A percentile compares a stretch with the other conserved stretches of the same genome.
phyloP scores from a whole-genome alignment of 441 rosid genomes.

The Daphne laureola region DNA sequence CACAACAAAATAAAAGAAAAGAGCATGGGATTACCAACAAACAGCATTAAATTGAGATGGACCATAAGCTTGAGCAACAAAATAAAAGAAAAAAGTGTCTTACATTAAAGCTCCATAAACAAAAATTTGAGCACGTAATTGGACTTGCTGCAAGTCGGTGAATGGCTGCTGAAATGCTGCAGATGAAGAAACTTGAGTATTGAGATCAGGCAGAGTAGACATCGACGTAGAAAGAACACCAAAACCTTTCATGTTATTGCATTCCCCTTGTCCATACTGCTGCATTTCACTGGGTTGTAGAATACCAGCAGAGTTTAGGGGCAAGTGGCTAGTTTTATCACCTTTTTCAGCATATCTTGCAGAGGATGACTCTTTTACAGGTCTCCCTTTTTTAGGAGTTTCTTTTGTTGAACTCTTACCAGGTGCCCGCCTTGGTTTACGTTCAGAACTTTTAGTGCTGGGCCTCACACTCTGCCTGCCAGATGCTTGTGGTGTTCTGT shows the following conservation, averaged over 20 bases:
- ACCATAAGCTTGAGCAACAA: not conserved
- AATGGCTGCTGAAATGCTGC: slow-evolving; percentile 81
- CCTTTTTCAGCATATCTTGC: slow-evolving; percentile 39
- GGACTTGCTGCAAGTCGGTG: slow-evolving; percentile 96
- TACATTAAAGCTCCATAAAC: slow-evolving; percentile 97
- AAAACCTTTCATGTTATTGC: slow-evolving; percentile 38
- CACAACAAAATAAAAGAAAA: too few species aligned
- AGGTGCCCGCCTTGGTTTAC: slow-evolving; percentile 69
- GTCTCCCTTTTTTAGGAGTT: slow-evolving; percentile 46
- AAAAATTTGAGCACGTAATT: slow-evolving; percentile 97
- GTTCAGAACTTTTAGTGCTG: slow-evolving; percentile 52
- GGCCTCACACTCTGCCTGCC: slow-evolving; percentile 25
- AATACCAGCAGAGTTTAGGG: slow-evolving; percentile 35
- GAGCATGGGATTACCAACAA: too few species aligned
- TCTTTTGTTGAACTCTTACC: slow-evolving; percentile 53
- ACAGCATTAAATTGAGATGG: not conserved
- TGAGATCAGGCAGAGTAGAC: slow-evolving; percentile 66
- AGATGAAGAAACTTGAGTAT: slow-evolving; percentile 48
- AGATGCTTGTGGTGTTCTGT: slow-evolving; percentile 35
- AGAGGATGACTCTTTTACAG: slow-evolving; percentile 36
- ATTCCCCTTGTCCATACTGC: slow-evolving; percentile 38
- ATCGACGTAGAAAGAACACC: slow-evolving; percentile 40
- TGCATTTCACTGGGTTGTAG: slow-evolving; percentile 56
- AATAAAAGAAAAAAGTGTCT: slow-evolving; percentile 20
- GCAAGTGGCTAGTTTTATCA: slow-evolving; percentile 33